Evolutionary conservation across 2,329 filamentous ascomycete species (phyloP).

Genomic region (Rhynchosporium graminicola): DNA sequence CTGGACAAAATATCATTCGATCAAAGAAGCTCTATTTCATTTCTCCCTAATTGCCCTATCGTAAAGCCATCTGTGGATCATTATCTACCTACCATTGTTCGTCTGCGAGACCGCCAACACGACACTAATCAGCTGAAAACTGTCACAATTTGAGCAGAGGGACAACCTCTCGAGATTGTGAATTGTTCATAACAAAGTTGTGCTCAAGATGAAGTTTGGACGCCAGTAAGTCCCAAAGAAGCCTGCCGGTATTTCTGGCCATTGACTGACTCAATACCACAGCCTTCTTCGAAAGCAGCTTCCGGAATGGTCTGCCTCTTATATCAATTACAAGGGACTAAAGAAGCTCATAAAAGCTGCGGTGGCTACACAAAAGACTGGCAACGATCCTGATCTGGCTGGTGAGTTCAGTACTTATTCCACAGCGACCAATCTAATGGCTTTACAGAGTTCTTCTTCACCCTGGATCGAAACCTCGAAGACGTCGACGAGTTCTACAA

Average conservation of each 20-base stretch:
- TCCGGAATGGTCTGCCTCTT: constrained; percentile 80
- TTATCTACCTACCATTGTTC: constrained; percentile 7
- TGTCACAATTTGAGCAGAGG: neutral
- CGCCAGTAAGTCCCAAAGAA: constrained; percentile 52
- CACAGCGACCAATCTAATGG: constrained; percentile 27
- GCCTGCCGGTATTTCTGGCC: constrained; percentile 8
- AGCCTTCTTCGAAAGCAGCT: constrained; percentile 80
- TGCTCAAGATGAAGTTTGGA: constrained; percentile 60
- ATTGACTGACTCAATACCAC: constrained; percentile 7
- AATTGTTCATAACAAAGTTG: constrained; percentile 24
- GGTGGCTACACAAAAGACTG: constrained; percentile 63
- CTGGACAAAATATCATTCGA: constrained; percentile 32
- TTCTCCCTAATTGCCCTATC: constrained; percentile 29
- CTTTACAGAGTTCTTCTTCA: constrained; percentile 82
- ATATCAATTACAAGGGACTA: constrained; percentile 87
- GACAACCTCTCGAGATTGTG: neutral
- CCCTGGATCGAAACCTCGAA: constrained; percentile 94
- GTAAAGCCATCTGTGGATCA: constrained; percentile 4
- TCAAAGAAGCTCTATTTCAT: constrained; percentile 35
- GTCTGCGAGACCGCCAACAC: constrained; percentile 8
- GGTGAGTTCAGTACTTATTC: constrained; percentile 55
- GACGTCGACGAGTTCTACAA: constrained; percentile 97
- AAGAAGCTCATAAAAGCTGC: constrained; percentile 93
- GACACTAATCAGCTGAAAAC: neutral
- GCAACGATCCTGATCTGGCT: constrained; percentile 82